A percentile compares a stretch with the other conserved stretches of the same genome.
Conservation (phyloP, 768 basidiomycete genomes). For the Leccinellum rugosiceps region DNA sequence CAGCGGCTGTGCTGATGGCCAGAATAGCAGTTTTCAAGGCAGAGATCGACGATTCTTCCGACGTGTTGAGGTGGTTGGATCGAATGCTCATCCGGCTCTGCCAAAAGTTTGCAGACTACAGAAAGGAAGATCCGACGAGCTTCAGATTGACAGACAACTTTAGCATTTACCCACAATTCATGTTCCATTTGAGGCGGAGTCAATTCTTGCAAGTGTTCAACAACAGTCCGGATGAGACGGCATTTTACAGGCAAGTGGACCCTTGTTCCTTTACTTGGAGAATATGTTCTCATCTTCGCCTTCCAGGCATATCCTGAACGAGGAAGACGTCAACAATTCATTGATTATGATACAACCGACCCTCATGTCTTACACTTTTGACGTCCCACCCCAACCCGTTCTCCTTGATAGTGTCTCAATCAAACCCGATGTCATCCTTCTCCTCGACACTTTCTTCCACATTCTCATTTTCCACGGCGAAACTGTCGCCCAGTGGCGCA, state of each 20-base stretch:
- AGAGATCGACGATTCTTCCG: constrained; percentile 96
- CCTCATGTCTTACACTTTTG: constrained; percentile 97
- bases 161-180: constrained; percentile 99
- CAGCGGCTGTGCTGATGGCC: constrained; percentile 96
- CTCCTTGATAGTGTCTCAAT: constrained; percentile 97
- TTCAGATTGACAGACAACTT: constrained; percentile 95
- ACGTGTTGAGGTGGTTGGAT: constrained; percentile 96
- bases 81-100: constrained; percentile 97
- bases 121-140: constrained; percentile 94
- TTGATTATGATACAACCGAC: constrained; percentile 99
- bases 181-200: constrained; percentile 97
- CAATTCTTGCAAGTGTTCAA: constrained; percentile 99
- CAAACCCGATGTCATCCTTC: constrained; percentile 92
- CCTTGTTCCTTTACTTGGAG: not conserved
- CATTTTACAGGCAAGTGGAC: constrained; percentile 80
- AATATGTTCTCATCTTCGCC: constrained; percentile 1
- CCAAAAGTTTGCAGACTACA: constrained; percentile 98
- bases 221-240: constrained; percentile 99
- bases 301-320: constrained; percentile 84
- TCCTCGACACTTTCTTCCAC: constrained; percentile 99
- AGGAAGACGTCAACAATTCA: constrained; percentile 98
- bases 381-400: constrained; percentile 88
- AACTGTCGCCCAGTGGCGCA: constrained; percentile 95
- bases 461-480: constrained; percentile 99
- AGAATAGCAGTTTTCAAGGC: constrained; percentile 99